A percentile compares a stretch with the other conserved stretches of the same genome.
Conservation (phyloP, 2,329 filamentous ascomycete genomes). For the Rugonectria rugulosa region DNA sequence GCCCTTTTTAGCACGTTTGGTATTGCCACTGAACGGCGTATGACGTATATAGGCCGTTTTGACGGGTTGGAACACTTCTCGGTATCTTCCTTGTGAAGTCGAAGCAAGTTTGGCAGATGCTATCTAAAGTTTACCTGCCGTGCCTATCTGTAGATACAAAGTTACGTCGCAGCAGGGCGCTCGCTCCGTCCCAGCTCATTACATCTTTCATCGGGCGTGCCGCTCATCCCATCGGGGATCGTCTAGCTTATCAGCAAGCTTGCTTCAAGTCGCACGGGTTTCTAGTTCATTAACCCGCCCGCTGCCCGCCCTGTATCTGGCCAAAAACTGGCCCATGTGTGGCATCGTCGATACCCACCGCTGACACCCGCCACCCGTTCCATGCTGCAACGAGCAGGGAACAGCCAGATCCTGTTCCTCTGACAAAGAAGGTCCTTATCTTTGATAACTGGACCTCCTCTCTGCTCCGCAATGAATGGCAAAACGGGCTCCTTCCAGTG, state of each 20-base stretch:
- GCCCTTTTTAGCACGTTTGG: neutral
- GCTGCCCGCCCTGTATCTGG: neutral
- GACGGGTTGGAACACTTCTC: no score
- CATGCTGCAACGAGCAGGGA: neutral
- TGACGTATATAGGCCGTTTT: no score
- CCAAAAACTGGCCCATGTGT: neutral
- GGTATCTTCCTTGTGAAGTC: no score
- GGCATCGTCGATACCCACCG: neutral
- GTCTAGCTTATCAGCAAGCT: neutral
- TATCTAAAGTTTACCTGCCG: no score
- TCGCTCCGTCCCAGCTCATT: neutral
- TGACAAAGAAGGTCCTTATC: conserved; percentile 4
- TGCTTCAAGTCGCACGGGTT: neutral
- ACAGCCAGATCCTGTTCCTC: neutral
- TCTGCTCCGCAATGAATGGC: neutral
- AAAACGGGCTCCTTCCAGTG: neutral
- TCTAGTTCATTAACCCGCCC: neutral
- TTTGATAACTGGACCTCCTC: neutral
- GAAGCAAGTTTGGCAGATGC: no score
- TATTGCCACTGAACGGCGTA: neutral
- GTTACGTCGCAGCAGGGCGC: neutral
- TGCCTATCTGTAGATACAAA: neutral
- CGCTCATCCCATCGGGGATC: neutral
- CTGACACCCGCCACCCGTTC: no score
- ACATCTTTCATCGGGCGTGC: neutral